These are phyloP conservation scores for Brassica incana DNA, from an alignment of 345 rosid genomes.

Conservation along the genomic window DNA sequence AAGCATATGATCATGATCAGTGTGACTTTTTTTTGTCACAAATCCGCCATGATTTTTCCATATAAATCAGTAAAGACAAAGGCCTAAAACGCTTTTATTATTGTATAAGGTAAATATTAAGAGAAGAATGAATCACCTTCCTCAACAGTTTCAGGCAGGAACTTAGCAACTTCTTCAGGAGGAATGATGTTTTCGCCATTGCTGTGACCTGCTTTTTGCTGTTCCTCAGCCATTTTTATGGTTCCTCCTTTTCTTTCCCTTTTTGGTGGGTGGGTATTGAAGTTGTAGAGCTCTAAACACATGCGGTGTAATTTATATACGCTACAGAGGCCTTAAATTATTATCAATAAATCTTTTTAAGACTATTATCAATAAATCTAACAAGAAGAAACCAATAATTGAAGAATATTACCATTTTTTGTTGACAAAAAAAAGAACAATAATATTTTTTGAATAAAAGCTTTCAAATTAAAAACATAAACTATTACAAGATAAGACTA, in stretches of 20 bases:
- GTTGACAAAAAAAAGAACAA: too few species aligned
- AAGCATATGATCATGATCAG: conserved; percentile 9
- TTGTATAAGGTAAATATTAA: background rate
- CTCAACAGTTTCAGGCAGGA: conserved; percentile 33
- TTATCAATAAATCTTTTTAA: background rate
- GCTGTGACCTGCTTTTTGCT: conserved; percentile 6
- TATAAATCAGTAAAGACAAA: background rate
- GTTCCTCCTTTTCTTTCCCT: conserved; percentile 1
- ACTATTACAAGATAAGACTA: too few species aligned
- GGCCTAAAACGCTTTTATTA: background rate
- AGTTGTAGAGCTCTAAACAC: background rate
- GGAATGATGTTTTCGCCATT: conserved; percentile 33
- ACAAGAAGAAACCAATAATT: background rate
- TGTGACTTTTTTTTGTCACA: background rate
- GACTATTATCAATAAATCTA: too few species aligned
- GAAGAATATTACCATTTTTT: background rate
- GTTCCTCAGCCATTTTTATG: conserved; percentile 30
- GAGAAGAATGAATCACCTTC: conserved; percentile 26
- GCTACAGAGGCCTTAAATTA: background rate
- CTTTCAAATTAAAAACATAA: too few species aligned
- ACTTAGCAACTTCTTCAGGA: conserved; percentile 40
- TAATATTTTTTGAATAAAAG: too few species aligned
- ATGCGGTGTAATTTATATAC: conserved; percentile 10
- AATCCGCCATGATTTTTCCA: background rate
- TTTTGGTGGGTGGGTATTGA: background rate